Percentiles rank a stretch among this genome's conserved stretches.
These are phyloP conservation scores for Daldinia decipiens DNA, from an alignment of 495 filamentous ascomycete genomes.

Conservation along the genomic window DNA sequence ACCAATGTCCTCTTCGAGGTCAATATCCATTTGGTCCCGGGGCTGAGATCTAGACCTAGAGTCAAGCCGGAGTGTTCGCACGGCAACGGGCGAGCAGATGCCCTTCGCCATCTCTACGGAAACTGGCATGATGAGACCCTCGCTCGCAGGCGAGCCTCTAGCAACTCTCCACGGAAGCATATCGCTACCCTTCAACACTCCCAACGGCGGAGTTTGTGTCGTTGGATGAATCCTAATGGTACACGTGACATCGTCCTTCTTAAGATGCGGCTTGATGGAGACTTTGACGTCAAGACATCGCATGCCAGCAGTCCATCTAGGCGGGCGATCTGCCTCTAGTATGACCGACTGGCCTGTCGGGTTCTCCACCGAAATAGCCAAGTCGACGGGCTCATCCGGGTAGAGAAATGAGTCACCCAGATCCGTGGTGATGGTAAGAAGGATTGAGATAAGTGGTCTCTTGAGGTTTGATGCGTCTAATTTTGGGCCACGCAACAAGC, in stretches of 20 bases:
- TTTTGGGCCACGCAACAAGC: conserved; percentile 74
- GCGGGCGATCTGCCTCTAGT: conserved; percentile 8
- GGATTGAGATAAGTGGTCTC: conserved; percentile 53
- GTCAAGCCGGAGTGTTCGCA: conserved; percentile 51
- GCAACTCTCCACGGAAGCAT: conserved; percentile 39
- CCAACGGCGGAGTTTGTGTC: conserved; percentile 36
- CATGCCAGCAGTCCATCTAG: conserved; percentile 54
- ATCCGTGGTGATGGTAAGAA: conserved; percentile 87
- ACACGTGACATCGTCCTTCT: conserved; percentile 40
- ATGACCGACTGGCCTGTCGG: conserved; percentile 60
- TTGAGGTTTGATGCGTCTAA: conserved; percentile 49
- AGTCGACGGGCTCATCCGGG: conserved; percentile 67
- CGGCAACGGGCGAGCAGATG: conserved; percentile 43
- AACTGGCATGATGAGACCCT: conserved; percentile 53
- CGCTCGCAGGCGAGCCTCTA: conserved; percentile 16
- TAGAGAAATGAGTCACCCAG: conserved; percentile 86
- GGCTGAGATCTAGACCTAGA: conserved; percentile 4
- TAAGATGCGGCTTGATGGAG: conserved; percentile 38
- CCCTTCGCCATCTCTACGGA: conserved; percentile 49
- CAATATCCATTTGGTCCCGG: conserved; percentile 42
- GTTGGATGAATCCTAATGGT: conserved; percentile 53
- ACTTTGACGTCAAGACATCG: conserved; percentile 55
- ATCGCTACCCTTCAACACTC: conserved; percentile 47
- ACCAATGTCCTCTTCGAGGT: conserved; percentile 88
- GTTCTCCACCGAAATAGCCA: conserved; percentile 59